Conservation (phyloP, 2,329 filamentous ascomycete genomes). For the Incumbomyces delicatus region DNA sequence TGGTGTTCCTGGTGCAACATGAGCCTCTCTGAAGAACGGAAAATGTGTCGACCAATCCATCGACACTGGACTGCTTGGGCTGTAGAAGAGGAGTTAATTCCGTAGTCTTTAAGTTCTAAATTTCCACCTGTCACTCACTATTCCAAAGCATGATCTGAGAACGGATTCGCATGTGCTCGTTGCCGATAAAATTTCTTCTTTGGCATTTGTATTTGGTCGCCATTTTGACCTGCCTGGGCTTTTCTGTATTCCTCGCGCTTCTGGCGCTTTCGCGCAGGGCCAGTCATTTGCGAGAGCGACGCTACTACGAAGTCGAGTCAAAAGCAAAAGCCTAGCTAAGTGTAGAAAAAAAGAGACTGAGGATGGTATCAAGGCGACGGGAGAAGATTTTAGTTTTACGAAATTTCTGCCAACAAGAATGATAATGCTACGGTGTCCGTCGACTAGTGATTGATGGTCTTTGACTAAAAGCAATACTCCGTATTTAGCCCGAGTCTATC, state of each 20-base stretch:
- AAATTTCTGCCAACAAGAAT: no score
- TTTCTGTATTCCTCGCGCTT: constrained; percentile 59
- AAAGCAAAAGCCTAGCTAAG: no score
- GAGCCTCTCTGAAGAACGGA: constrained; percentile 55
- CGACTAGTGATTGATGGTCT: no score
- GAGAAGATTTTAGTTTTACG: no score
- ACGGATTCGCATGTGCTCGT: constrained; percentile 93
- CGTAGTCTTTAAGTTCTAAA: no score
- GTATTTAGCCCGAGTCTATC: no score
- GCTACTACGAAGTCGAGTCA: no score
- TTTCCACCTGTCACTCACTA: constrained; percentile 54
- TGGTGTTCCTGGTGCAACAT: constrained; percentile 22
- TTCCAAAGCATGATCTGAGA: constrained; percentile 80
- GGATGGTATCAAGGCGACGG: no score
- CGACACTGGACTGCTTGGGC: constrained; percentile 63
- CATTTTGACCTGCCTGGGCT: constrained; percentile 29
- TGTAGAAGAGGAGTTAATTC: constrained; percentile 28
- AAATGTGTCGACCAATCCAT: constrained; percentile 92
- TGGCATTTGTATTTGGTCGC: constrained; percentile 52
- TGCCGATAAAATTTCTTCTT: constrained; percentile 96
- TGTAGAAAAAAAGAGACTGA: no score
- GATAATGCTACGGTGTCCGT: no score
- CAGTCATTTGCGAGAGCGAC: constrained; percentile 13
- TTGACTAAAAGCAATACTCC: no score
- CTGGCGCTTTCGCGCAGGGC: constrained; percentile 47